Evolutionary conservation across 257 asterid species (phyloP), one percentile per base, ranked within the genome.

Genomic region (Capsicum chinense): DNA sequence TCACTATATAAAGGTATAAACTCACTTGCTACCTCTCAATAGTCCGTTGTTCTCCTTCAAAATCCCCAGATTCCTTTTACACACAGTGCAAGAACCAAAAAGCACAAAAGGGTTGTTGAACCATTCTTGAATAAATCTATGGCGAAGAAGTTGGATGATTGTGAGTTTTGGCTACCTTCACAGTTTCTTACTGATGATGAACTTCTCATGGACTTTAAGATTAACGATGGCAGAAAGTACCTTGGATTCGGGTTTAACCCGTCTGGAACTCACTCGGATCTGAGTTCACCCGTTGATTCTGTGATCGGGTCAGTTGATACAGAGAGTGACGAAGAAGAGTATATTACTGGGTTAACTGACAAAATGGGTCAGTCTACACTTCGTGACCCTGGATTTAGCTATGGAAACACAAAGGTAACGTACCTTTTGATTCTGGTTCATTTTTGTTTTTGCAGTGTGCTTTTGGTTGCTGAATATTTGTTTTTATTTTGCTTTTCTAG

Each of bases 321-420:
- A 0, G 99, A 92, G 85, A 90, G 95, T 76, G 99, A 93, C 35
- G 97, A 94, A 17, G 98, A 94, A 10, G 97, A 92, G 3, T 90
- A 74, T 33, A n/a, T 92, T 35, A 44, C 90, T 42, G 93, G 87
- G 83, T 84, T 94, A 66, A 84, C 94, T 16, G 88, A 85, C 11
- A 87, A 86, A 78, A 54, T 91, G 19, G 86, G 89, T 56, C 42
- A 76, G 71, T 70, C 95, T 17, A 85, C 97, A 59, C 63, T 93
- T 39, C 84, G 58, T 2, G 90, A 86, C 56, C 19, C 89, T 17
- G 83, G 57, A 63, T 63, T 59, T 15, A 79, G 79, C 26, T 62
- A 82, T 2, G 89, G 87, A 52, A 85, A 48, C 81, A 66, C 86
- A 8, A 88, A 87, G 97, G 97, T 92, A 74, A 87, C 95, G 97